Evolutionary conservation across 768 basidiomycete species (phyloP).

Genomic region (Austroboletus eburneus): DNA sequence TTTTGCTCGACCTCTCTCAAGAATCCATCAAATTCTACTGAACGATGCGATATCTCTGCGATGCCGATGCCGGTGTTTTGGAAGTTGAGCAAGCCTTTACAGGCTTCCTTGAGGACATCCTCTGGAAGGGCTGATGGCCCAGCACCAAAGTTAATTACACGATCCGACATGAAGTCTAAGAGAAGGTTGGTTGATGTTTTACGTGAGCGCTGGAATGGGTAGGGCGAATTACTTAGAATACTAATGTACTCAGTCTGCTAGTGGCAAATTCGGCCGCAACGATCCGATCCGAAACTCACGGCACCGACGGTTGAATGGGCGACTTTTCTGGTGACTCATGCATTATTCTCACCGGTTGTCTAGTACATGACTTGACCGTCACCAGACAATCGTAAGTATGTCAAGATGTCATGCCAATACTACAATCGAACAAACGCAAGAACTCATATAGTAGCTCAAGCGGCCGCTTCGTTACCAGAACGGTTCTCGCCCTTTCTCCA

Average conservation of each 20-base stretch:
- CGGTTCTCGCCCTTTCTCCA: constrained; percentile 33
- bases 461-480: constrained; percentile 17
- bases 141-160: constrained; percentile 87
- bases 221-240: background rate
- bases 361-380: too few relatives aligned
- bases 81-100: constrained; percentile 86
- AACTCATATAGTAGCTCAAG: constrained; percentile 3
- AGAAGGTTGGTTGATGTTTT: background rate
- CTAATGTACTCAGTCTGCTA: too few relatives aligned
- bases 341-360: too few relatives aligned
- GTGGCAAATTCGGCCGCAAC: too few relatives aligned
- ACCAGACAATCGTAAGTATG: too few relatives aligned
- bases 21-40: constrained; percentile 78
- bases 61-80: constrained; percentile 89
- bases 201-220: background rate
- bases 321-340: too few relatives aligned
- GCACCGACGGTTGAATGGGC: too few relatives aligned
- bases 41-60: constrained; percentile 94
- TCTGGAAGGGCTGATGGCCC: constrained; percentile 91
- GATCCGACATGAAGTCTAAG: constrained; percentile 25
- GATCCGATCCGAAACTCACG: too few relatives aligned
- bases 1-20: constrained; percentile 57
- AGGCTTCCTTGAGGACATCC: constrained; percentile 80
- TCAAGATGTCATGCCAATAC: too few relatives aligned
- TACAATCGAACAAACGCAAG: too few relatives aligned